phyloP scores from a whole-genome alignment of 225 moss, liverwort and hornwort genomes.

The Marchantia polymorpha region DNA sequence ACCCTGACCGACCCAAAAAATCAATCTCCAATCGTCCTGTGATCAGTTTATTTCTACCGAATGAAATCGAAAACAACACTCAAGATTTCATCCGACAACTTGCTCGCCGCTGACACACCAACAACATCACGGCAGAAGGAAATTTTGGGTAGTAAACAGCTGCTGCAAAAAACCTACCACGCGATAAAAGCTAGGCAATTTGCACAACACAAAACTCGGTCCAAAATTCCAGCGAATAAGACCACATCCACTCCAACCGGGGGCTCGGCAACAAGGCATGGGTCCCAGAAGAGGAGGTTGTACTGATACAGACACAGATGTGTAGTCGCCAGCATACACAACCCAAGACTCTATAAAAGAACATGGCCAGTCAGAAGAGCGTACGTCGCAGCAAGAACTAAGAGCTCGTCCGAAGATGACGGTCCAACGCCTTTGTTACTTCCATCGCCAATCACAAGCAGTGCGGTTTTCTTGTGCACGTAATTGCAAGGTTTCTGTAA shows the following conservation, averaged over 20 bases:
- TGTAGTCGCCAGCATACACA: neutral
- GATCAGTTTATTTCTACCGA: neutral
- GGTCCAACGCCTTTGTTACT: conserved; percentile 49
- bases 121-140: too few relatives aligned
- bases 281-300: neutral
- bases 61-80: neutral
- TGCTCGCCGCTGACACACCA: too few relatives aligned
- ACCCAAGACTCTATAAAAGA: neutral
- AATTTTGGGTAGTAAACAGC: too few relatives aligned
- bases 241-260: too few relatives aligned
- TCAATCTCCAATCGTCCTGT: conserved; percentile 15
- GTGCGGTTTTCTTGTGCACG: conserved; percentile 55
- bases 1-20: conserved; percentile 56
- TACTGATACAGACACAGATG: neutral
- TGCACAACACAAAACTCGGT: neutral
- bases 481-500: conserved; percentile 64
- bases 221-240: too few relatives aligned
- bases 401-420: conserved; percentile 57
- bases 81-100: neutral
- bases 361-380: conserved; percentile 20
- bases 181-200: neutral
- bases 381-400: conserved; percentile 87
- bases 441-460: conserved; percentile 76
- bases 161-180: neutral
- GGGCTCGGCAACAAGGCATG: too few relatives aligned